phyloP scores from a whole-genome alignment of 1,284 basidiomycete genomes.

The Caloboletus firmus region DNA sequence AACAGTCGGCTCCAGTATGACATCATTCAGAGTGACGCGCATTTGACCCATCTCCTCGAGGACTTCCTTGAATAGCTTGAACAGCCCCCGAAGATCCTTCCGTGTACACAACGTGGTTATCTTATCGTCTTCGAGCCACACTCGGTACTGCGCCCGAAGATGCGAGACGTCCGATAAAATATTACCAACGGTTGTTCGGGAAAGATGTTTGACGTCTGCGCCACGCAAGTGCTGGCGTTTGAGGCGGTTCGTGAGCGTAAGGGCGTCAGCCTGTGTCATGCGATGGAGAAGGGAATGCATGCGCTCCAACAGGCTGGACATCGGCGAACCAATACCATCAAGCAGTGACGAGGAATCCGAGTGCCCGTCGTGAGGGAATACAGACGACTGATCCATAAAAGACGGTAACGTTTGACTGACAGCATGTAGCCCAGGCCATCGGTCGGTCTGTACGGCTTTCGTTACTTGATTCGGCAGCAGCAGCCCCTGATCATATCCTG shows the following conservation, averaged over 20 bases:
- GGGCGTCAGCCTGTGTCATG: slow-evolving; percentile 80
- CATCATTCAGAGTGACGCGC: slow-evolving; percentile 83
- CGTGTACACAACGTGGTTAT: slow-evolving; percentile 65
- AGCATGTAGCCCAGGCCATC: slow-evolving; percentile 32
- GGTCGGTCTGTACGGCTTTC: slow-evolving; percentile 76
- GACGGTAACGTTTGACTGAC: slow-evolving; percentile 38
- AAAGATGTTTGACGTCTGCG: slow-evolving; percentile 85
- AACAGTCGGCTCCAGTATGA: slow-evolving; percentile 83
- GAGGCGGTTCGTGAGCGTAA: slow-evolving; percentile 84
- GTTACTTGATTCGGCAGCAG: slow-evolving; percentile 48
- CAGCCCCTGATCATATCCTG: slow-evolving; percentile 36
- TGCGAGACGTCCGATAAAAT: slow-evolving; percentile 73
- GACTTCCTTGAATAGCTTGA: slow-evolving; percentile 85
- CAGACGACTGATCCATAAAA: slow-evolving; percentile 43
- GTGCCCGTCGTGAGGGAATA: slow-evolving; percentile 54
- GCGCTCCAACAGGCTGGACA: slow-evolving; percentile 72
- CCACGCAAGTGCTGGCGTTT: slow-evolving; percentile 89
- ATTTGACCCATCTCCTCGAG: slow-evolving; percentile 84
- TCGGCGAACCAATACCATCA: slow-evolving; percentile 50
- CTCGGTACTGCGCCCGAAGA: slow-evolving; percentile 78
- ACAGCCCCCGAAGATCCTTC: slow-evolving; percentile 80
- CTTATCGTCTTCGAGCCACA: slow-evolving; percentile 68
- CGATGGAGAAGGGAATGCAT: slow-evolving; percentile 65
- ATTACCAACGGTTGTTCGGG: slow-evolving; percentile 76
- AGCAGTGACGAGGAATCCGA: slow-evolving; percentile 70